Evolutionary conservation across 495 filamentous ascomycete species (phyloP).

Genomic region (Hyaloscypha hepaticicola): DNA sequence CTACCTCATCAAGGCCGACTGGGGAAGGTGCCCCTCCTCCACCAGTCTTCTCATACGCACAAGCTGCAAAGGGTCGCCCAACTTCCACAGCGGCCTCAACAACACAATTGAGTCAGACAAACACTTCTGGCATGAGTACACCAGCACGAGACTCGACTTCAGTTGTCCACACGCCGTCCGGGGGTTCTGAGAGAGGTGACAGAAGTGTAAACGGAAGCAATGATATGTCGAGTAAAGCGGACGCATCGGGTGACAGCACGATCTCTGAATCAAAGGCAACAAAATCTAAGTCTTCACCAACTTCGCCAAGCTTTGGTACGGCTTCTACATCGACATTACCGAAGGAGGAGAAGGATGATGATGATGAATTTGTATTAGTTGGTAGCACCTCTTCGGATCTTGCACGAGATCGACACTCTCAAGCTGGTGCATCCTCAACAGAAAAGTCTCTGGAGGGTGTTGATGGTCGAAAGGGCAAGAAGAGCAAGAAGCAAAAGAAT

Average conservation of each 20-base stretch:
- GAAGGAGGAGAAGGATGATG: conserved; percentile 60
- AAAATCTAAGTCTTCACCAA: conserved; percentile 50
- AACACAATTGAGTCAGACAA: conserved; percentile 30
- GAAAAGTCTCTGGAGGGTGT: conserved; percentile 36
- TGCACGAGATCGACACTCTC: conserved; percentile 67
- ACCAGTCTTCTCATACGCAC: conserved; percentile 82
- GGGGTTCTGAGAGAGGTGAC: conserved; percentile 26
- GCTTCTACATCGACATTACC: conserved; percentile 61
- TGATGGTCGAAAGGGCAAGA: conserved; percentile 49
- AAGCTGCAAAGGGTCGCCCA: conserved; percentile 80
- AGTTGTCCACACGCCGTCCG: conserved; percentile 23
- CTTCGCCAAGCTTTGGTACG: conserved; percentile 66
- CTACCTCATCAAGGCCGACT: conserved; percentile 22
- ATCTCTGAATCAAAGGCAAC: conserved; percentile 27
- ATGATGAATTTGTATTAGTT: conserved; percentile 53
- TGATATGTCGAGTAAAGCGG: conserved; percentile 19
- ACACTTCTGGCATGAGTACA: conserved; percentile 39
- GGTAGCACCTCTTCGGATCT: conserved; percentile 39
- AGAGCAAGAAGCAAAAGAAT: conserved; percentile 40
- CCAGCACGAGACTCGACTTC: conserved; percentile 26
- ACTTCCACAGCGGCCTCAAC: conserved; percentile 32
- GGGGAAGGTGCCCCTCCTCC: conserved; percentile 23
- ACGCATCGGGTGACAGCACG: conserved; percentile 24
- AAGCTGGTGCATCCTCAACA: conserved; percentile 43
- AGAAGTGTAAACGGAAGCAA: conserved; percentile 27